Evolutionary conservation across 2,329 filamentous ascomycete genomes (phyloP).

Genomic region (Purpureocillium lavendulum): DNA sequence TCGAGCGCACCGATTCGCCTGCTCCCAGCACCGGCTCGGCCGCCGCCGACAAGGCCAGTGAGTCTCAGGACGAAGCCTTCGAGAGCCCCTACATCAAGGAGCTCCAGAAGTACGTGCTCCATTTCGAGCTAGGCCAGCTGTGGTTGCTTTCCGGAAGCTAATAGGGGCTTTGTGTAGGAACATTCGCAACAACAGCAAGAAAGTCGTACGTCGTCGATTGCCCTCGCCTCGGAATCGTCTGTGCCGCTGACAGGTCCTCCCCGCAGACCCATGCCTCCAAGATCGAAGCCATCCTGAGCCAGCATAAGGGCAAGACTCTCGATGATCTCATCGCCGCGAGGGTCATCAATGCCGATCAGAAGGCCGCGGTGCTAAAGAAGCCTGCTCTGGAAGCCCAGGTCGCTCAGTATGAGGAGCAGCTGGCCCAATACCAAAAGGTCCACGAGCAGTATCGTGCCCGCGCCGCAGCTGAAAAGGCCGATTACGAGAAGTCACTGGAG

Average conservation of each 20-base stretch:
- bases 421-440: constrained; percentile 66
- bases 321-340: constrained; percentile 63
- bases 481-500: constrained; percentile 49
- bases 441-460: constrained; percentile 62
- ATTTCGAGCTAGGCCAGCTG: neutral
- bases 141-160: neutral
- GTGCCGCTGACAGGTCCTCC: too few relatives aligned
- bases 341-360: constrained; percentile 76
- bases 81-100: constrained; percentile 82
- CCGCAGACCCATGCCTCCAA: constrained; percentile 60
- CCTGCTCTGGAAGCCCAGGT: constrained; percentile 62
- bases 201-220: constrained; percentile 58
- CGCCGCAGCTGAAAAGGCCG: constrained; percentile 48
- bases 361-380: constrained; percentile 69
- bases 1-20: constrained; percentile 45
- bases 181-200: constrained; percentile 89
- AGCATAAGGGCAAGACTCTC: constrained; percentile 62
- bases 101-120: constrained; percentile 67
- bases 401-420: constrained; percentile 63
- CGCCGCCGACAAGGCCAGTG: constrained; percentile 41
- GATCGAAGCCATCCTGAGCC: constrained; percentile 59
- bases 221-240: neutral
- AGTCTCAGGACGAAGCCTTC: constrained; percentile 48
- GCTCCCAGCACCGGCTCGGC: constrained; percentile 39
- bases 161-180: constrained; percentile 46